These are phyloP conservation scores for Russula lepida DNA, from an alignment of 768 basidiomycete genomes.

Conservation along the genomic window DNA sequence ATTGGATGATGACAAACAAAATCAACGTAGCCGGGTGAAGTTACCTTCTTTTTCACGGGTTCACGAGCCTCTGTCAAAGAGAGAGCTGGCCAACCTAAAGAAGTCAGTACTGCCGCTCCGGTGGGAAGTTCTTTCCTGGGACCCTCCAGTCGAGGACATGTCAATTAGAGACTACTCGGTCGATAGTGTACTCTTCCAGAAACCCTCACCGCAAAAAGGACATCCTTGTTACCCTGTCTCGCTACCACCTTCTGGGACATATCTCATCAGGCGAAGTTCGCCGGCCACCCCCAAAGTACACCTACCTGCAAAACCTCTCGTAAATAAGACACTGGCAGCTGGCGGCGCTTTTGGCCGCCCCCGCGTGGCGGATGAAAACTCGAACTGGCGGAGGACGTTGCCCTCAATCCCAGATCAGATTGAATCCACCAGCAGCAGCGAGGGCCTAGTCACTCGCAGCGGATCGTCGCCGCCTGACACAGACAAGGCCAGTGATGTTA, in stretches of 20 bases:
- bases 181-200: slow-evolving; percentile 57
- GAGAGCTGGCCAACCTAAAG: slow-evolving; percentile 40
- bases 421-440: slow-evolving; percentile 20
- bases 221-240: slow-evolving; percentile 30
- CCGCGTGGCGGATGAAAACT: slow-evolving; percentile 29
- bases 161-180: slow-evolving; percentile 50
- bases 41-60: slow-evolving; percentile 39
- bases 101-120: slow-evolving; percentile 35
- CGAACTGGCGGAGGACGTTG: slow-evolving; percentile 34
- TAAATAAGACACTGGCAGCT: not conserved
- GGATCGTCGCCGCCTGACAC: slow-evolving; percentile 59
- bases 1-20: slow-evolving; percentile 23
- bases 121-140: slow-evolving; percentile 62
- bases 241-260: slow-evolving; percentile 28
- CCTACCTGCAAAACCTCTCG: slow-evolving; percentile 28
- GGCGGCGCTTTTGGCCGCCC: slow-evolving; percentile 27
- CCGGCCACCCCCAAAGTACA: slow-evolving; percentile 31
- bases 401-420: slow-evolving; percentile 21
- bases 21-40: slow-evolving; percentile 31
- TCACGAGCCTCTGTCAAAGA: slow-evolving; percentile 39
- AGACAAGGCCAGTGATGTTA: slow-evolving; percentile 26
- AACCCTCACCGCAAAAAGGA: slow-evolving; percentile 30
- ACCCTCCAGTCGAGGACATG: slow-evolving; percentile 63
- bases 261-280: slow-evolving; percentile 8
- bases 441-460: slow-evolving; percentile 46